Conservation (phyloP, 2,329 filamentous ascomycete species). For the Microdochium nivale region DNA sequence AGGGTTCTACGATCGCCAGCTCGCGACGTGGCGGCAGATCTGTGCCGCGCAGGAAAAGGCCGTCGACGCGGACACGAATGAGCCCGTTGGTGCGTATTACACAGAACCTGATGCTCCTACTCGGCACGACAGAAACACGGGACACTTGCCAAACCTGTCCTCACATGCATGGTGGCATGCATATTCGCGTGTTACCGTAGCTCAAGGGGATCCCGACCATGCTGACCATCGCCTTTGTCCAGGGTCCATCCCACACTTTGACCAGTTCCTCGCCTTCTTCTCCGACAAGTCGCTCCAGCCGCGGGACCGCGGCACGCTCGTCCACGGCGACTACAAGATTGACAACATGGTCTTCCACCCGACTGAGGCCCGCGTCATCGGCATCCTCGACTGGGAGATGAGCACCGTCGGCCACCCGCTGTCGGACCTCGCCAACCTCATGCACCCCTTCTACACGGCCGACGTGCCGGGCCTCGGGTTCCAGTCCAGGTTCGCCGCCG, state of each 20-base stretch:
- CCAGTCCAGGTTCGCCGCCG: slow-evolving; percentile 24
- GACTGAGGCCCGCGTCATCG: slow-evolving; percentile 79
- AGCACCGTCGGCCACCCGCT: slow-evolving; percentile 91
- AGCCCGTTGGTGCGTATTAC: slow-evolving; percentile 69
- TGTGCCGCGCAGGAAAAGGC: slow-evolving; percentile 68
- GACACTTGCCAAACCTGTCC: too few relatives aligned
- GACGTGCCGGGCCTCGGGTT: slow-evolving; percentile 17
- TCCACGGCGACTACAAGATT: slow-evolving; percentile 97
- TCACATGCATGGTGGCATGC: too few relatives aligned
- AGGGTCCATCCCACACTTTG: slow-evolving; percentile 62
- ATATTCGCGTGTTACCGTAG: too few relatives aligned
- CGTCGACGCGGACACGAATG: slow-evolving; percentile 67
- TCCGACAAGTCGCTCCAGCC: slow-evolving; percentile 61
- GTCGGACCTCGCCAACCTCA: slow-evolving; percentile 79
- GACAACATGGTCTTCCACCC: slow-evolving; percentile 86
- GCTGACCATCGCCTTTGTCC: slow-evolving; percentile 64
- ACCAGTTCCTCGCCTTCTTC: slow-evolving; percentile 75
- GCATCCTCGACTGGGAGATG: slow-evolving; percentile 98
- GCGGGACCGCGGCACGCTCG: slow-evolving; percentile 65
- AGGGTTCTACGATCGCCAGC: slow-evolving; percentile 81
- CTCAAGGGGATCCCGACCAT: too few relatives aligned
- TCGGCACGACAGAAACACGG: slow-evolving; percentile 67
- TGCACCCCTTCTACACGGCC: slow-evolving; percentile 39
- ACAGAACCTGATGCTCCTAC: too few relatives aligned
- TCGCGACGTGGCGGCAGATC: slow-evolving; percentile 74